These are phyloP conservation scores for Dryas integrifolia DNA, from an alignment of 331 rosid genomes.

Conservation along the genomic window DNA sequence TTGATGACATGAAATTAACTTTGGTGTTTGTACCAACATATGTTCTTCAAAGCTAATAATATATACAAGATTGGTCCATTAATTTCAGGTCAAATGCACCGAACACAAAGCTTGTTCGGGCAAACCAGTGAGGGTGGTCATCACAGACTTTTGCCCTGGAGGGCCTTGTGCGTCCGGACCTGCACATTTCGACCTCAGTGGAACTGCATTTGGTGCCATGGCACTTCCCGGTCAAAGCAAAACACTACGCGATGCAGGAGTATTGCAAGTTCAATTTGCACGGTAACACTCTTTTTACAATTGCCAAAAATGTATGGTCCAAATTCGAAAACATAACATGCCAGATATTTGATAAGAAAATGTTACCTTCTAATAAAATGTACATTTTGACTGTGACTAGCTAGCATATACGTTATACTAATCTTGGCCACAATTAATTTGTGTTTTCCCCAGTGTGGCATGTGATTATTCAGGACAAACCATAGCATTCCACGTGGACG, in stretches of 20 bases:
- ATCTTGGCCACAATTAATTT: neutral
- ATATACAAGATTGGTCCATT: neutral
- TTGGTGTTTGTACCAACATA: neutral
- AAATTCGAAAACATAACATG: no score
- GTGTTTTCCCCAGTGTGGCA: constrained; percentile 25
- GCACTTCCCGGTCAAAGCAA: constrained; percentile 31
- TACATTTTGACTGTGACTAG: neutral
- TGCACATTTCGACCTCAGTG: constrained; percentile 54
- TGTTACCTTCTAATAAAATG: neutral
- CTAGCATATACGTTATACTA: no score
- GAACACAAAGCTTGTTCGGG: constrained; percentile 33
- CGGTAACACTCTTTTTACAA: constrained; percentile 19
- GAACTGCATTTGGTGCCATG: constrained; percentile 51
- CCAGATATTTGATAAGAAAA: no score
- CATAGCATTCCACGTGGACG: constrained; percentile 37
- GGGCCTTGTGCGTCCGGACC: constrained; percentile 23
- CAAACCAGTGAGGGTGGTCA: constrained; percentile 35
- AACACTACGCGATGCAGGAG: constrained; percentile 37
- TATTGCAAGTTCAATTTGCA: constrained; percentile 25
- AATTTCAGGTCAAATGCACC: constrained; percentile 29
- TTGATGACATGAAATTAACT: neutral
- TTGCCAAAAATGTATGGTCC: neutral
- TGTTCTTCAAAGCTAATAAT: neutral
- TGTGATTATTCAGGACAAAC: constrained; percentile 38
- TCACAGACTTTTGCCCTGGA: constrained; percentile 44